Conservation (phyloP, 768 basidiomycete genomes). For the Lactifluus rugatus region DNA sequence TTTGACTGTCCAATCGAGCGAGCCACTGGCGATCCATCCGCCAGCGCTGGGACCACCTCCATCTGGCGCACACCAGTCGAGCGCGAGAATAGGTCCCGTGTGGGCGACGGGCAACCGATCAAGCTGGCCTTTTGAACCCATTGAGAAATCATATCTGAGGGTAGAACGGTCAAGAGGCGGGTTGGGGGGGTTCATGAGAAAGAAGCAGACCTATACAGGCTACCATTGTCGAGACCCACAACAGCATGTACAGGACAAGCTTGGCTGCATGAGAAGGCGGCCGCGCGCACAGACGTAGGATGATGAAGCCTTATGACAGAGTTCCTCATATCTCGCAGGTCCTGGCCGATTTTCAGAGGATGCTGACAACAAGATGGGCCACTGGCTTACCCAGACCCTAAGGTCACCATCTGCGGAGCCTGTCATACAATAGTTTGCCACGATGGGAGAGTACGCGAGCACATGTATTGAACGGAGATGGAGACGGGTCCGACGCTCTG, state of each 20-base stretch:
- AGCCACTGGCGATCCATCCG: slow-evolving; percentile 75
- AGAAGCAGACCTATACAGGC: slow-evolving; percentile 43
- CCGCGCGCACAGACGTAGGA: slow-evolving; percentile 55
- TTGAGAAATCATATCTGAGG: slow-evolving; percentile 65
- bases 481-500: slow-evolving; percentile 58
- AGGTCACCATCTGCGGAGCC: slow-evolving; percentile 75
- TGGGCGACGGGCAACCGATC: slow-evolving; percentile 71
- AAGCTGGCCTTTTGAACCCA: slow-evolving; percentile 64
- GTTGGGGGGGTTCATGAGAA: background rate
- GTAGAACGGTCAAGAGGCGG: background rate
- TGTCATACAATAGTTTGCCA: slow-evolving; percentile 65
- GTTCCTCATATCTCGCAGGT: slow-evolving; percentile 60
- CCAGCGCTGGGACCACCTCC: slow-evolving; percentile 18
- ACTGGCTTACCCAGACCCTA: slow-evolving; percentile 59
- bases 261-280: slow-evolving; percentile 59
- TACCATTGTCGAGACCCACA: slow-evolving; percentile 28
- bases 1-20: slow-evolving; percentile 72
- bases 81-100: slow-evolving; percentile 54
- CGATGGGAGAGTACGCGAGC: slow-evolving; percentile 55
- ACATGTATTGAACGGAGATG: slow-evolving; percentile 66
- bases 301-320: slow-evolving; percentile 65
- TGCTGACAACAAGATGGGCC: background rate
- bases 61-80: slow-evolving; percentile 55
- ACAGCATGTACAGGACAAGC: slow-evolving; percentile 61
- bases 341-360: slow-evolving; percentile 32